Evolutionary conservation across 371 early-diverging fungal species (phyloP).

Genomic region (Zopfochytrium polystomum): DNA sequence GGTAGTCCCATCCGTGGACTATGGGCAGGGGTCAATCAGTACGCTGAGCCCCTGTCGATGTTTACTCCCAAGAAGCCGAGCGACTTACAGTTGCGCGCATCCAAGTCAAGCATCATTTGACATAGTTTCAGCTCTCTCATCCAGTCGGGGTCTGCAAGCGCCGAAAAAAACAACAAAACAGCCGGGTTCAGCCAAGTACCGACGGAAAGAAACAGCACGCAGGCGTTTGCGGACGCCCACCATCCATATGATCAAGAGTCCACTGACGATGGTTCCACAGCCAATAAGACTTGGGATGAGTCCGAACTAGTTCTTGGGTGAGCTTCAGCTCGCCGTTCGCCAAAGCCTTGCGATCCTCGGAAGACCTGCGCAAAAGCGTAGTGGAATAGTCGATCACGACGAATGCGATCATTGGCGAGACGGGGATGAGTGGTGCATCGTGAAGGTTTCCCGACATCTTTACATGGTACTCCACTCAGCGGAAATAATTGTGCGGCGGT

Average conservation of each 20-base stretch:
- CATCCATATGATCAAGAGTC: slow-evolving; percentile 72
- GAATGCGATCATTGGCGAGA: no score
- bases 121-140: slow-evolving; percentile 72
- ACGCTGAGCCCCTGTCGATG: background rate
- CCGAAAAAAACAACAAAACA: no score
- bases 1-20: slow-evolving; percentile 96
- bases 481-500: slow-evolving; percentile 48
- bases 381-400: background rate
- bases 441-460: background rate
- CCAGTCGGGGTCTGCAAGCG: slow-evolving; percentile 62
- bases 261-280: slow-evolving; percentile 92
- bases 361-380: no score
- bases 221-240: background rate
- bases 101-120: slow-evolving; percentile 72
- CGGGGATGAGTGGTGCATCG: no score
- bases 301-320: slow-evolving; percentile 18
- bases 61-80: slow-evolving; percentile 4
- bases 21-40: slow-evolving; percentile 9
- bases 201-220: background rate
- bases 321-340: slow-evolving; percentile 24
- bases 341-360: slow-evolving; percentile 17
- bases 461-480: background rate
- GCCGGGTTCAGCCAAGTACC: no score
- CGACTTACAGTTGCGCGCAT: slow-evolving; percentile 86
- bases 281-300: slow-evolving; percentile 85